Percentiles rank a stretch among this genome's conserved stretches.
Conservation (phyloP, 2,329 filamentous ascomycete genomes). For the Pseudogymnoascus verrucosus region DNA sequence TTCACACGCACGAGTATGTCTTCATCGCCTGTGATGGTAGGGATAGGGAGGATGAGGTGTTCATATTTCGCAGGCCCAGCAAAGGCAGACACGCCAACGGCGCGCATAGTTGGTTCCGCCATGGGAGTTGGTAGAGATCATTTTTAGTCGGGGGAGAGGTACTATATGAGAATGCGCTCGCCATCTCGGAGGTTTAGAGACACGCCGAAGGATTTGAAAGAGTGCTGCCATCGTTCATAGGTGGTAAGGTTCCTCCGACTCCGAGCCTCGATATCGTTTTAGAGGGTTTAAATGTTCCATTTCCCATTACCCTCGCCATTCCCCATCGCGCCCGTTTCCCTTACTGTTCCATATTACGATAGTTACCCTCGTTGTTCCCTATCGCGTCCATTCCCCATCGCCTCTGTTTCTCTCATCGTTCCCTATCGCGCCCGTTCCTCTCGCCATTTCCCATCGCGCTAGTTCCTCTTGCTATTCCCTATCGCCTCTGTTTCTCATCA, state of each 20-base stretch:
- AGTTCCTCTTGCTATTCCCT: too few species aligned
- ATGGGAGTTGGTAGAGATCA: conserved; percentile 14
- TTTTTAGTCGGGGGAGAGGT: conserved; percentile 27
- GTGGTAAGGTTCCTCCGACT: not conserved
- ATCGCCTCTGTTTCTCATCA: too few species aligned
- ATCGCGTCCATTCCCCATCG: too few species aligned
- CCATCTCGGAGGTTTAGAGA: not conserved
- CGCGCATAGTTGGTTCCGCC: not conserved
- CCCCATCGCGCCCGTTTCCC: too few species aligned
- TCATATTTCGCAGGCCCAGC: not conserved
- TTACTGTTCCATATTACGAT: too few species aligned
- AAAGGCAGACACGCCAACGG: not conserved
- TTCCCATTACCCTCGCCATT: too few species aligned
- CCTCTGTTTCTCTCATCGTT: too few species aligned
- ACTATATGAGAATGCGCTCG: conserved; percentile 13
- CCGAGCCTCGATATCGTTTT: not conserved
- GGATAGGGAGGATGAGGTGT: not conserved
- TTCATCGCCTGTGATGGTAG: not conserved
- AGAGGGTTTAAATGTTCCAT: too few species aligned
- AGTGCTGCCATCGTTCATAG: too few species aligned
- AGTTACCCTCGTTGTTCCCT: too few species aligned
- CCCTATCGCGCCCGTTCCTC: too few species aligned
- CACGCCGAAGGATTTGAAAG: not conserved
- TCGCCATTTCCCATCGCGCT: too few species aligned
- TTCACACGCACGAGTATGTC: not conserved